Evolutionary conservation across 495 filamentous ascomycete genomes (phyloP).

Genomic region (Daldinia childiae): DNA sequence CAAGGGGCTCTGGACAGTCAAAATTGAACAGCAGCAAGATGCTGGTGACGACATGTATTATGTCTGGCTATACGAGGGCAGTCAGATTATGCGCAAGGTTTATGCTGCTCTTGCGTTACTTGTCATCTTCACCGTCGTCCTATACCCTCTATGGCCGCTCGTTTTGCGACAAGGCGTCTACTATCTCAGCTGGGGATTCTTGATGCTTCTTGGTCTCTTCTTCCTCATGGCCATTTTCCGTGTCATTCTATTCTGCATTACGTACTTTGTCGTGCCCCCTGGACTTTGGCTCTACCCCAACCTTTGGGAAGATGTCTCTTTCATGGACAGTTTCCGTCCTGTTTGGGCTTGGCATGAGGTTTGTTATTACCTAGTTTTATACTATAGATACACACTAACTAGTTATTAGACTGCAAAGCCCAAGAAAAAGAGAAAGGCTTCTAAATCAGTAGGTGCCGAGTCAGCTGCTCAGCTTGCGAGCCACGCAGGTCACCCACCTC

Average conservation of each 20-base stretch:
- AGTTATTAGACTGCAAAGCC: conserved; percentile 55
- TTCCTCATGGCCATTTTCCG: conserved; percentile 98
- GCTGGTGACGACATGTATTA: conserved; percentile 91
- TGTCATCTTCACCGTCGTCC: conserved; percentile 83
- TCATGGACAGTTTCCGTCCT: conserved; percentile 96
- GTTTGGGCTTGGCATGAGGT: conserved; percentile 99
- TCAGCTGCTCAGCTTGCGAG: conserved; percentile 57
- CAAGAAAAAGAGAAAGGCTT: conserved; percentile 72
- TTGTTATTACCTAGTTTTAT: conserved; percentile 42
- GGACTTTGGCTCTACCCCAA: conserved; percentile 99
- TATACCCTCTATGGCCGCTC: conserved; percentile 97
- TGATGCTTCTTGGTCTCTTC: conserved; percentile 92
- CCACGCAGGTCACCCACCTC: conserved; percentile 61
- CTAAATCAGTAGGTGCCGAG: conserved; percentile 48
- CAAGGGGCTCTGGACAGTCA: conserved; percentile 97
- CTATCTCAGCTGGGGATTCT: conserved; percentile 95
- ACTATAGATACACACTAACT: conserved; percentile 44
- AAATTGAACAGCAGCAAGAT: conserved; percentile 96
- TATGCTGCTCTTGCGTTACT: conserved; percentile 85
- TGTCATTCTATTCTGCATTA: conserved; percentile 92
- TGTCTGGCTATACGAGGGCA: conserved; percentile 94
- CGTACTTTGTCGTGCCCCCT: conserved; percentile 83
- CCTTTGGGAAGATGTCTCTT: conserved; percentile 97
- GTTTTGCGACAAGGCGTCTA: conserved; percentile 92
- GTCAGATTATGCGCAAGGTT: conserved; percentile 90